Evolutionary conservation across 306 rosid species (phyloP).

Genomic region (Ceratonia siliqua): DNA sequence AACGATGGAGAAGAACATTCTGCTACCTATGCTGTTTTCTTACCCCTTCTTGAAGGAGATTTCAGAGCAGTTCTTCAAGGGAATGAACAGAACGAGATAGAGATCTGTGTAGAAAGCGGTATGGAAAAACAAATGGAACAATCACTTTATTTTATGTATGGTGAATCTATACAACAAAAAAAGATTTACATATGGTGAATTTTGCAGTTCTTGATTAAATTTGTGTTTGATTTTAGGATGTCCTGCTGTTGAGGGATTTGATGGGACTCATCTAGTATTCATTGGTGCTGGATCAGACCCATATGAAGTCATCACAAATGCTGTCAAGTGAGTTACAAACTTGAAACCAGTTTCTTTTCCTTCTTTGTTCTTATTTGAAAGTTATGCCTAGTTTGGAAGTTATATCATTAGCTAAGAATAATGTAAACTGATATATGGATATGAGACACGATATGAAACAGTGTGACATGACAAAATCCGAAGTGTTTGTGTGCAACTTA

Average conservation of each 20-base stretch:
- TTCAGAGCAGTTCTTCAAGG: constrained; percentile 97
- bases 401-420: no score
- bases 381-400: no score
- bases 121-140: no score
- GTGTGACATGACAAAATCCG: no score
- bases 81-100: constrained; percentile 75
- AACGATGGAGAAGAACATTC: constrained; percentile 38
- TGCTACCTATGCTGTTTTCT: constrained; percentile 62
- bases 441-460: no score
- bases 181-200: background rate
- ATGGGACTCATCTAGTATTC: constrained; percentile 76
- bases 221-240: constrained; percentile 56
- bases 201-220: constrained; percentile 2
- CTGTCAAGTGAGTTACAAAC: constrained; percentile 73
- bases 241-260: constrained; percentile 75
- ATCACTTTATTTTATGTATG: no score
- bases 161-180: no score
- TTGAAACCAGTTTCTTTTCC: no score
- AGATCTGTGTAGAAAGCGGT: constrained; percentile 96
- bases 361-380: no score
- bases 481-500: no score
- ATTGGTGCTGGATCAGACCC: constrained; percentile 85
- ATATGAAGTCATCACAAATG: constrained; percentile 74
- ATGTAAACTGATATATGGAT: background rate
- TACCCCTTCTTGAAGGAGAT: constrained; percentile 91